Conservation (phyloP, 2,329 filamentous ascomycete genomes). For the Fusarium nygamai region DNA sequence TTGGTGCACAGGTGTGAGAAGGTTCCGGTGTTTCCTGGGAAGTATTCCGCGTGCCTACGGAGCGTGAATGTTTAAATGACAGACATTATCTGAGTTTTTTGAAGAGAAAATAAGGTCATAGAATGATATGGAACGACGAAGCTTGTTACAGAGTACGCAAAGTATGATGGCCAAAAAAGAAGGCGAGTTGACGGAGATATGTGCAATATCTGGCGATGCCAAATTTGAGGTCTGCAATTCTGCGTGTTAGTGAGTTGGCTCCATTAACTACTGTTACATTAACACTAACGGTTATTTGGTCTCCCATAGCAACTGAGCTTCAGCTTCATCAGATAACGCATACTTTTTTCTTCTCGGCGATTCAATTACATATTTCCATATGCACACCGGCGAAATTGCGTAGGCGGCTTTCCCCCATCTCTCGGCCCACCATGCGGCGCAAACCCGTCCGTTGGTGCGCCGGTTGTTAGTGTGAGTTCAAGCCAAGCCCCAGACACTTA, state of each 20-base stretch:
- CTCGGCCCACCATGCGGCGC: neutral
- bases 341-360: neutral
- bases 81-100: too few species aligned
- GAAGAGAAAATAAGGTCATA: neutral
- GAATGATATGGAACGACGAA: too few species aligned
- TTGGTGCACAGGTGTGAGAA: neutral
- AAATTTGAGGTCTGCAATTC: neutral
- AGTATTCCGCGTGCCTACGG: neutral
- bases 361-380: neutral
- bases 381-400: neutral
- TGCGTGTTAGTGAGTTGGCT: neutral
- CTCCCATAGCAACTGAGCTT: neutral
- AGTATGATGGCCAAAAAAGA: neutral
- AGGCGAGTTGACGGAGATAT: neutral
- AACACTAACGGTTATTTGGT: neutral
- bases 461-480: neutral
- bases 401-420: neutral
- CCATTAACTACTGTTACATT: neutral
- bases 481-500: neutral
- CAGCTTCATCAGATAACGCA: neutral
- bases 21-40: neutral
- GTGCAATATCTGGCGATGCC: neutral
- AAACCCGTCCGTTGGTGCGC: neutral
- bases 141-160: rapidly evolving
- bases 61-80: neutral